These are phyloP conservation scores for Plasmodium knowlesi DNA, from an alignment of 169 alveolate species.

Conservation along the genomic window DNA sequence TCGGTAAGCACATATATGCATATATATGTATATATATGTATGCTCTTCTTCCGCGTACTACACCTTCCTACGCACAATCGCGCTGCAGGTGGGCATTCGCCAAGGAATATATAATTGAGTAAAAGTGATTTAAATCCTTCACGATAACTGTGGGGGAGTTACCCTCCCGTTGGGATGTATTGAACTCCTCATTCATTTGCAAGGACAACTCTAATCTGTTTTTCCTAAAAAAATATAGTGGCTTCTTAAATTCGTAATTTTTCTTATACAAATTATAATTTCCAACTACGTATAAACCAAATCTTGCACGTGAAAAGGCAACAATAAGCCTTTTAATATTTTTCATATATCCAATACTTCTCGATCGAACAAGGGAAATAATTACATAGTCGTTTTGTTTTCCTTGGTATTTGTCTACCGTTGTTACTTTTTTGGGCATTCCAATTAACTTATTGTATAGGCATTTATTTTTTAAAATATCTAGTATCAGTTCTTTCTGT, in stretches of 20 bases:
- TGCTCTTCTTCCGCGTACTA: not conserved
- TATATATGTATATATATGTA: constrained; percentile 6
- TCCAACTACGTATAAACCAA: constrained; percentile 91
- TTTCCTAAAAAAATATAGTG: constrained; percentile 45
- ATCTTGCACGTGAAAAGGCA: constrained; percentile 95
- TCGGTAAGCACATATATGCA: not conserved
- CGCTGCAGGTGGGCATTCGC: constrained; percentile 36
- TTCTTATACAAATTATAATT: constrained; percentile 76
- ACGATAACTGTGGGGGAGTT: constrained; percentile 10
- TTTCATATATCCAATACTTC: constrained; percentile 91
- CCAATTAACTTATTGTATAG: constrained; percentile 87
- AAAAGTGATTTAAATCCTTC: constrained; percentile 62
- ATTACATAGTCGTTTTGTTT: constrained; percentile 92
- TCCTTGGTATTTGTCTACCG: constrained; percentile 94
- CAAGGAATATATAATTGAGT: constrained; percentile 44
- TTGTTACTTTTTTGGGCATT: constrained; percentile 84
- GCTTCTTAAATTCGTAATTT: constrained; percentile 74
- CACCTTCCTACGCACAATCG: not conserved
- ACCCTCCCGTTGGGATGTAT: constrained; percentile 19
- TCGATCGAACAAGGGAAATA: constrained; percentile 92
- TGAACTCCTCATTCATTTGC: constrained; percentile 49
- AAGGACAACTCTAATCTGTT: constrained; percentile 51
- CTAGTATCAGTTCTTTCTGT: constrained; percentile 91
- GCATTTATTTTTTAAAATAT: constrained; percentile 86
- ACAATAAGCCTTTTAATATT: constrained; percentile 94